Conservation (phyloP, 148 eudicot species). For the Vaccinium myrtillus region DNA sequence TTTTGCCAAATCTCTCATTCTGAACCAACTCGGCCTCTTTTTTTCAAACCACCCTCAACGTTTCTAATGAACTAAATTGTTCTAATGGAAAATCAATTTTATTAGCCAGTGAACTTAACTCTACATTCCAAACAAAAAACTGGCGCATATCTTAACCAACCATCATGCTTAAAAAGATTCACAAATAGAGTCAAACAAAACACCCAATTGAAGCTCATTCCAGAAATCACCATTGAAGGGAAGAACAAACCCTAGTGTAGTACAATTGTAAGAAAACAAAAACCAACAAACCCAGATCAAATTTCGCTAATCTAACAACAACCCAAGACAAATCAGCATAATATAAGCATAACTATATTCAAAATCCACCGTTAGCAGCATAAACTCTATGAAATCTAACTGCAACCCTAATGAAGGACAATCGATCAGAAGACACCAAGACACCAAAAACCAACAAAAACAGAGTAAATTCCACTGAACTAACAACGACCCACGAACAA, state of each 20-base stretch:
- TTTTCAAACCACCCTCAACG: background rate
- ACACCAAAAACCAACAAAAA: constrained; percentile 12
- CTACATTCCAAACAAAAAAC: background rate
- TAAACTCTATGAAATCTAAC: background rate
- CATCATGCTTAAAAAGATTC: background rate
- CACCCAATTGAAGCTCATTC: background rate
- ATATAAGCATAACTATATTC: background rate
- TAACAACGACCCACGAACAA: background rate
- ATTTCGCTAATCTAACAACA: background rate
- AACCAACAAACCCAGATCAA: constrained; percentile 1
- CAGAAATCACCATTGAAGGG: background rate
- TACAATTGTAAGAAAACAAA: background rate
- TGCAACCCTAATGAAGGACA: background rate
- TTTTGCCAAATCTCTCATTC: background rate
- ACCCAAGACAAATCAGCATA: background rate
- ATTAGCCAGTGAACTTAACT: background rate
- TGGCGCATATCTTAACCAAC: background rate
- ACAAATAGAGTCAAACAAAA: background rate
- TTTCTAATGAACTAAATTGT: background rate
- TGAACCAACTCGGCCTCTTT: background rate
- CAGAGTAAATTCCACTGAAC: constrained; percentile 9
- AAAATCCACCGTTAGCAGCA: background rate
- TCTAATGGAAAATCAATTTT: background rate
- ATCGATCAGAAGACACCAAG: background rate
- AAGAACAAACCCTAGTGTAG: constrained; percentile 4